These are phyloP conservation scores for Corniculantispora saksenae DNA, from an alignment of 2,329 filamentous ascomycete genomes.

Conservation along the genomic window DNA sequence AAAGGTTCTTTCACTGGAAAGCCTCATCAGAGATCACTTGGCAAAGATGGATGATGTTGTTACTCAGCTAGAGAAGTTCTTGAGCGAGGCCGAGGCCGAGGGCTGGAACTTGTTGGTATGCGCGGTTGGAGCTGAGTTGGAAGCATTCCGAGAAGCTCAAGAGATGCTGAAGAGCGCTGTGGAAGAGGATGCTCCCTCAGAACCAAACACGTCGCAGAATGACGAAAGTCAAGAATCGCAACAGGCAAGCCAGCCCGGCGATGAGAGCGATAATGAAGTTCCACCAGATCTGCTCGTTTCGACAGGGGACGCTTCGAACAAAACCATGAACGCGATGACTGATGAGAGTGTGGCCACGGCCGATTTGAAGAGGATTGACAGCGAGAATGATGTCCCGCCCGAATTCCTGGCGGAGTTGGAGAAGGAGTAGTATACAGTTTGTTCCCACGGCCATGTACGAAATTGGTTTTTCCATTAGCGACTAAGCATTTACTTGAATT, in stretches of 20 bases:
- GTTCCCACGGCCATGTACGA: background rate
- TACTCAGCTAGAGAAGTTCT: conserved; percentile 52
- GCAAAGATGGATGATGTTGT: conserved; percentile 59
- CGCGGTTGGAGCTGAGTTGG: conserved; percentile 72
- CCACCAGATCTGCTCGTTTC: conserved; percentile 36
- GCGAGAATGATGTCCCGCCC: conserved; percentile 51
- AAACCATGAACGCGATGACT: background rate
- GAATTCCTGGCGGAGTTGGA: conserved; percentile 53
- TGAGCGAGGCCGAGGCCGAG: conserved; percentile 58
- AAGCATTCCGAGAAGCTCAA: conserved; percentile 64
- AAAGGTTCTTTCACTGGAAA: conserved; percentile 34
- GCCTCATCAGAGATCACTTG: conserved; percentile 49
- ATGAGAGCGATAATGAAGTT: conserved; percentile 28
- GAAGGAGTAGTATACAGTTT: background rate
- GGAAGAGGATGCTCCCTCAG: background rate
- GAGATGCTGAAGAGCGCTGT: conserved; percentile 48
- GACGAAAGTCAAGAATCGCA: conserved; percentile 4
- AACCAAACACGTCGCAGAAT: conserved; percentile 11
- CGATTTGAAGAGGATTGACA: conserved; percentile 27
- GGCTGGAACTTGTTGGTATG: conserved; percentile 76
- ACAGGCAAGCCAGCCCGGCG: background rate
- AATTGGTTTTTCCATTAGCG: background rate
- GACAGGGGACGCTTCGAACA: conserved; percentile 29
- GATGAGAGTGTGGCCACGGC: background rate
- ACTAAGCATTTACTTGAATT: background rate